These are phyloP conservation scores for Zygoascus biomembranicola DNA, from an alignment of 805 yeast species.

Conservation along the genomic window DNA sequence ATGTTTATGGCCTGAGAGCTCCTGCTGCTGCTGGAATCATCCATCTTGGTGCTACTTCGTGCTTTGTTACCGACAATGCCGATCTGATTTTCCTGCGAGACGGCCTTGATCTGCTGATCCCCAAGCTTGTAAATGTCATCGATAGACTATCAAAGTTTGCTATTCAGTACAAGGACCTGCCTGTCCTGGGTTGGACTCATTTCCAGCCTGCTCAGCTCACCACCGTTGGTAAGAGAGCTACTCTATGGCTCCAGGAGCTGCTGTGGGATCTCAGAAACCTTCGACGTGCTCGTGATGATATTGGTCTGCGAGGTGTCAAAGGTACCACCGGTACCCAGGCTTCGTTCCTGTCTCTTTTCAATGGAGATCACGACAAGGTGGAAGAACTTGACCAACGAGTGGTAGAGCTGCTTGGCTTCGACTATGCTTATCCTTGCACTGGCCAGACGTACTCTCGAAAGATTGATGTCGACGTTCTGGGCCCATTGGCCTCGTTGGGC, in stretches of 20 bases:
- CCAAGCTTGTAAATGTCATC: slow-evolving; percentile 92
- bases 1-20: slow-evolving; percentile 82
- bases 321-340: slow-evolving; percentile 99
- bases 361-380: slow-evolving; percentile 94
- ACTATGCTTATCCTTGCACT: slow-evolving; percentile 92
- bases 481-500: slow-evolving; percentile 90
- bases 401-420: slow-evolving; percentile 87
- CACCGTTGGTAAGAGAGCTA: slow-evolving; percentile 96
- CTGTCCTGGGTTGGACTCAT: slow-evolving; percentile 98
- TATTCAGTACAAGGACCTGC: slow-evolving; percentile 83
- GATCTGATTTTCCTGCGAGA: slow-evolving; percentile 94
- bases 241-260: slow-evolving; percentile 95
- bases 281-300: slow-evolving; percentile 90
- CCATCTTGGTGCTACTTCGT: slow-evolving; percentile 96
- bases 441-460: slow-evolving; percentile 99
- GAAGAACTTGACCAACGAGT: slow-evolving; percentile 88
- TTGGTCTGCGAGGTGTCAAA: slow-evolving; percentile 96
- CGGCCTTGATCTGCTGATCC: slow-evolving; percentile 87
- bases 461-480: slow-evolving; percentile 89
- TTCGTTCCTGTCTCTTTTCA: slow-evolving; percentile 88
- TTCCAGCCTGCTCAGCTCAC: slow-evolving; percentile 99
- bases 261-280: slow-evolving; percentile 97
- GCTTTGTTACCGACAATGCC: slow-evolving; percentile 96
- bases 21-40: slow-evolving; percentile 98
- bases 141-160: slow-evolving; percentile 86